Evolutionary conservation across 768 basidiomycete genomes (phyloP).

Genomic region (Lactifluus hygrophoroides): DNA sequence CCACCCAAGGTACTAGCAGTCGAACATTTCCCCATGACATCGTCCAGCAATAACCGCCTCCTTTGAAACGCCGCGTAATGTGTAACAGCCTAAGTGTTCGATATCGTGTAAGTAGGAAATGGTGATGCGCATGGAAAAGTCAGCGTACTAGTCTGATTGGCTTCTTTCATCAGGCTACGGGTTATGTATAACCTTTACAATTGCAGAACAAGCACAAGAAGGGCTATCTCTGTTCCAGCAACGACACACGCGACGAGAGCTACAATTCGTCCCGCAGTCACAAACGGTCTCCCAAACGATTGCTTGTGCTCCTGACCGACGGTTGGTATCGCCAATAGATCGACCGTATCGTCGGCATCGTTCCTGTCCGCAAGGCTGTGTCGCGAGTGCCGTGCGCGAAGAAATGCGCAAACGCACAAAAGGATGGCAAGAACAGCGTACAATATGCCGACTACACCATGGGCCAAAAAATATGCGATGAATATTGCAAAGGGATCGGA

Average conservation of each 20-base stretch:
- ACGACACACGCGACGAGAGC: constrained; percentile 53
- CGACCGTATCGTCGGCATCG: background rate
- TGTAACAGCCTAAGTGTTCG: no score
- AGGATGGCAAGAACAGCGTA: constrained; percentile 55
- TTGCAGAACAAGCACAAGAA: constrained; percentile 52
- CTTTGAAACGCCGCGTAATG: no score
- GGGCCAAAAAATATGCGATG: background rate
- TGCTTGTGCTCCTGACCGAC: constrained; percentile 53
- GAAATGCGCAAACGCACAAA: constrained; percentile 48
- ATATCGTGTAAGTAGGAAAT: background rate
- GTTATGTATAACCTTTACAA: background rate
- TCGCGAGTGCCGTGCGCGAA: constrained; percentile 55
- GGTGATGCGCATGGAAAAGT: background rate
- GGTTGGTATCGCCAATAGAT: constrained; percentile 39
- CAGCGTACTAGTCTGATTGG: no score
- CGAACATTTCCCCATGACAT: no score
- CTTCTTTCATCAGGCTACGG: background rate
- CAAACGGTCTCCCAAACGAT: constrained; percentile 67
- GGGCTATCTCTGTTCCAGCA: constrained; percentile 50
- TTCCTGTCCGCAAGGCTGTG: constrained; percentile 67
- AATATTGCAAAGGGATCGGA: background rate
- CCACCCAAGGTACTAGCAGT: no score
- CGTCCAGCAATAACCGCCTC: no score
- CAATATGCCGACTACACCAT: constrained; percentile 43
- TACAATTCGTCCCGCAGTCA: constrained; percentile 74